phyloP scores from a whole-genome alignment of 148 eudicot species.

The Vaccinium corymbosum region DNA sequence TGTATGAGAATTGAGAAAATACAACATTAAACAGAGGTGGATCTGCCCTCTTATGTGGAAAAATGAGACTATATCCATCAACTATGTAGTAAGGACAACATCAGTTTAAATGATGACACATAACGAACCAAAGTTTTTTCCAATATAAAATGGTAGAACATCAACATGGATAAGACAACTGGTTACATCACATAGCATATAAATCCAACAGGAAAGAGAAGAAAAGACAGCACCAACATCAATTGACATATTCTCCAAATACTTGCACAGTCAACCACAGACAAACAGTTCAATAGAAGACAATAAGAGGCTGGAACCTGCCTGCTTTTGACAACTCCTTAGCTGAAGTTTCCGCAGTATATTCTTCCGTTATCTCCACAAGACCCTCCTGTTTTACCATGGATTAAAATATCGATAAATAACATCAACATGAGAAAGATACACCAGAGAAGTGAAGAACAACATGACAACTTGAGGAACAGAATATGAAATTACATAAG shows the following conservation, averaged over 20 bases:
- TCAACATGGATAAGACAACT: neutral
- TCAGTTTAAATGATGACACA: neutral
- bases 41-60: neutral
- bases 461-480: neutral
- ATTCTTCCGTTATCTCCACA: slow-evolving; percentile 84
- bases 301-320: slow-evolving; percentile 17
- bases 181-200: neutral
- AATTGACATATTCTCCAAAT: neutral
- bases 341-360: slow-evolving; percentile 44
- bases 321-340: slow-evolving; percentile 35
- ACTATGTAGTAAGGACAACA: neutral
- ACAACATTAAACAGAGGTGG: neutral
- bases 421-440: neutral
- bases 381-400: slow-evolving; percentile 70
- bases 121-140: neutral
- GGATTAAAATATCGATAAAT: neutral
- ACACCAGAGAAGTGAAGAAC: neutral
- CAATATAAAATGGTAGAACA: neutral
- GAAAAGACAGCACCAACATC: neutral
- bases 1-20: neutral
- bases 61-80: neutral
- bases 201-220: neutral
- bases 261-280: neutral
- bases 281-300: neutral
- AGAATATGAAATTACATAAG: neutral